Conservation (phyloP, 2,329 filamentous ascomycete species). For the Mariannaea elegans region DNA sequence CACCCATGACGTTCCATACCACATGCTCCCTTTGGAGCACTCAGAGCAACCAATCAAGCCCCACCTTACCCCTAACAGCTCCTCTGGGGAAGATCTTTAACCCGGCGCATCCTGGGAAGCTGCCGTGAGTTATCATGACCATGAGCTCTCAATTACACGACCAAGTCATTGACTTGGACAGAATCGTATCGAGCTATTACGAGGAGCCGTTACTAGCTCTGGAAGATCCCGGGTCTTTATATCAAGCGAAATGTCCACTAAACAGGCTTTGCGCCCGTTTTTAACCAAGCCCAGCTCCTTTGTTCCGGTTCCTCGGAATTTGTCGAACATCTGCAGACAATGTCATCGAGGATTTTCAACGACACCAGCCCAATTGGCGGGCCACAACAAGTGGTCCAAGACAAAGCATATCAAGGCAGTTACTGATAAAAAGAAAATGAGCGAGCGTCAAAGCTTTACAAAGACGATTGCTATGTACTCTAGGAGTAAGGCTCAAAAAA, state of each 20-base stretch:
- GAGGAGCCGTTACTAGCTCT: background rate
- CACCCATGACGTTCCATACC: conserved; percentile 36
- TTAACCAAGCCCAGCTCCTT: conserved; percentile 19
- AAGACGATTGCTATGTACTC: conserved; percentile 79
- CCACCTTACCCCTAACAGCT: conserved; percentile 8
- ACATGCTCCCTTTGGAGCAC: conserved; percentile 33
- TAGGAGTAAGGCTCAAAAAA: conserved; percentile 64
- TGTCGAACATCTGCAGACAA: conserved; percentile 52
- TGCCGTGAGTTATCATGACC: background rate
- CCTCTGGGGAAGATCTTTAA: conserved; percentile 44
- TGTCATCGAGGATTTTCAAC: conserved; percentile 60
- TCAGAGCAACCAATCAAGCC: conserved; percentile 28
- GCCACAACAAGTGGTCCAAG: conserved; percentile 95
- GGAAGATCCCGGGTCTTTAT: background rate
- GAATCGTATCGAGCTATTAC: background rate
- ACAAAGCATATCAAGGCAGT: conserved; percentile 95
- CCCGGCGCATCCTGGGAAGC: conserved; percentile 37
- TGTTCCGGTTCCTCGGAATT: conserved; percentile 13
- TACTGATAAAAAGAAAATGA: conserved; percentile 82
- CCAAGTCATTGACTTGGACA: background rate
- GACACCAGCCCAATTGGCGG: conserved; percentile 61
- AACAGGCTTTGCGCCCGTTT: conserved; percentile 26
- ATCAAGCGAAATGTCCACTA: conserved; percentile 27
- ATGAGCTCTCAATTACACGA: background rate
- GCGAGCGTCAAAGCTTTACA: conserved; percentile 72